phyloP scores from a whole-genome alignment of 2,329 filamentous ascomycete genomes.

The Cryphonectria naterciae region DNA sequence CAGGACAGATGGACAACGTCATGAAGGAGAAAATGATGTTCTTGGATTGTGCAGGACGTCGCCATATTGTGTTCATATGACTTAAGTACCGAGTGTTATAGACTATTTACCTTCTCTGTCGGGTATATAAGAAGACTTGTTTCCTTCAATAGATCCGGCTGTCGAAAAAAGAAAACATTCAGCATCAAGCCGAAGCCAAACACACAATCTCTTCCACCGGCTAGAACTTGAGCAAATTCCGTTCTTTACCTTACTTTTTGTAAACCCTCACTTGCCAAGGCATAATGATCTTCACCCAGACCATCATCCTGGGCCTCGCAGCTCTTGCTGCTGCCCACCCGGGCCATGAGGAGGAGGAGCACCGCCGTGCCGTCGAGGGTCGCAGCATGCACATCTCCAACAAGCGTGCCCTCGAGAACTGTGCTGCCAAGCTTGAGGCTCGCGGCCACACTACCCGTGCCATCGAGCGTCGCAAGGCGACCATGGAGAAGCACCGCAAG shows the following conservation, averaged over 20 bases:
- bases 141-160: not conserved
- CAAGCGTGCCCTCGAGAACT: constrained; percentile 21
- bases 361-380: not conserved
- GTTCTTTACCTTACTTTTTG: not conserved
- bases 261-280: not conserved
- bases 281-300: constrained; percentile 21
- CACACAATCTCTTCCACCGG: not conserved
- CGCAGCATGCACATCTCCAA: not conserved
- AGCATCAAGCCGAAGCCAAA: not conserved
- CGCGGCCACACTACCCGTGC: constrained; percentile 19
- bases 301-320: constrained; percentile 17
- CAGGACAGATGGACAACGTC: not conserved
- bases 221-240: not conserved
- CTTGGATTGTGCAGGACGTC: not conserved
- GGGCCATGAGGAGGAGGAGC: constrained; percentile 18
- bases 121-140: constrained; percentile 3
- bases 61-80: not conserved
- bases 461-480: constrained; percentile 19
- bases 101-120: not conserved
- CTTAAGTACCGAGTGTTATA: not conserved
- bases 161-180: not conserved
- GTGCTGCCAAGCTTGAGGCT: constrained; percentile 25
- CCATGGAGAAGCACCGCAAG: constrained; percentile 15
- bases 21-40: not conserved
- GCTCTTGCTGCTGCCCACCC: constrained; percentile 20